Evolutionary conservation across 1,139 yeast genomes (phyloP), one percentile per base, ranked within the genome.

Genomic region (Geotrichum macrosporum): DNA sequence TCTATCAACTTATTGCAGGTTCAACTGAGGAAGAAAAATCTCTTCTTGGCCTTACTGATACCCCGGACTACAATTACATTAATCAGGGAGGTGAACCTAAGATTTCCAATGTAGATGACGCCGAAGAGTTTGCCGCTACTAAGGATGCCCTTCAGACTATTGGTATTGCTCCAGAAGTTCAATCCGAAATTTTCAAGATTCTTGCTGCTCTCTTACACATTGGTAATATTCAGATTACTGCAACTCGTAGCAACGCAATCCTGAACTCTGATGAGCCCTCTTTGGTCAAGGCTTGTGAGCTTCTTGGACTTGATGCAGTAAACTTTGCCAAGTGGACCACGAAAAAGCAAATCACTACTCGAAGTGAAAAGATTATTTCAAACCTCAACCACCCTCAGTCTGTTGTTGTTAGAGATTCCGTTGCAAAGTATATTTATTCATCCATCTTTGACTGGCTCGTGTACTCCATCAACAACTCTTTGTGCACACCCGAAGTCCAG

Each of bases 381-480:
- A 88, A 84, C 62, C 74, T 92, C 62, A 85, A 77, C 60, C 84
- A 81, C 61, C 79, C 80, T 58, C 96, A 92, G 65, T 95, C 97
- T 5, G 59, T 79, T 30, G 96, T 89, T 35, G 94, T 96, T 6
- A 80, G 95, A 60, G 98, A 92, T 68, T 94, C 98, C 6, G 94
- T 94, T 53, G 86, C 98, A 44, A 94, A 92, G 66, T 92, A 82
- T 67, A 83, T 94, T 41, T 92, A 94, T 68, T 80, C 96, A 4
- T 85, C 95, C 4, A 71, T 94, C 55, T 92, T 92, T 61, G 97
- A 92, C 64, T 92, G 98, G 98, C 77, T 92, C 53, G 97, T 92
- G 24, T 81, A 75, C 45, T 80, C 81, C 54, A 85, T 89, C 56
- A 92, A 92, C 64, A 64, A 74, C 29, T 94, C 87, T 61, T 76